Conservation (phyloP, 352 stramenopile species). For the Pythium plurisporium region DNA sequence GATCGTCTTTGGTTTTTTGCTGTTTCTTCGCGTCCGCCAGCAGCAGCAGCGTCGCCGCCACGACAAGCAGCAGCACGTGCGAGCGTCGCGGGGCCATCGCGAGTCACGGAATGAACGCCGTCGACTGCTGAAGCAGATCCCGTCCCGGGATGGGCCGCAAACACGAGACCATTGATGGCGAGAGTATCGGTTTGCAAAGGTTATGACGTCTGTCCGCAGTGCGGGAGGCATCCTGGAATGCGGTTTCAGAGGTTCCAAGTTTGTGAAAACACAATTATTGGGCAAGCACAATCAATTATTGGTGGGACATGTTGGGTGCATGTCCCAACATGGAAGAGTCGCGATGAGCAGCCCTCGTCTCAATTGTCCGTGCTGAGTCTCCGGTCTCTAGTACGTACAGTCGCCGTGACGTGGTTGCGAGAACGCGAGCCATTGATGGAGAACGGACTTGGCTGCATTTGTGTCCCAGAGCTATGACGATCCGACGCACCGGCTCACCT, state of each 20-base stretch:
- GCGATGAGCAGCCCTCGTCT: not conserved
- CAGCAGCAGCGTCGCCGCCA: not conserved
- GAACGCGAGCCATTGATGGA: not conserved
- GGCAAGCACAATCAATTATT: not conserved
- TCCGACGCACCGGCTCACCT: too few species aligned
- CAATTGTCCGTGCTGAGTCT: too few species aligned
- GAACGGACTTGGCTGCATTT: too few species aligned
- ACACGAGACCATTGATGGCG: not conserved
- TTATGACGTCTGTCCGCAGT: not conserved
- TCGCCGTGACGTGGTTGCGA: not conserved
- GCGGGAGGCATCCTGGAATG: not conserved
- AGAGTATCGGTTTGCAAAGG: not conserved
- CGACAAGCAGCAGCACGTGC: not conserved
- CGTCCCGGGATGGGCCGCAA: too few species aligned
- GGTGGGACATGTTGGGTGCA: not conserved
- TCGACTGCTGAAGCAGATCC: too few species aligned
- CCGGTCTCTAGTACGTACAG: too few species aligned
- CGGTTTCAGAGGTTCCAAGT: not conserved
- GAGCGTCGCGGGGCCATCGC: not conserved
- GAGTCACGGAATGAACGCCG: not conserved
- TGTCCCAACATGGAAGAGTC: too few species aligned
- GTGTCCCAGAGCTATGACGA: too few species aligned
- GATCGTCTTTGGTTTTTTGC: slow-evolving; percentile 15
- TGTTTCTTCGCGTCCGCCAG: not conserved
- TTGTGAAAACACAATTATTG: not conserved